Base-by-base conservation (phyloP, 345 rosid species). In the Fremontodendron californicum region DNA sequence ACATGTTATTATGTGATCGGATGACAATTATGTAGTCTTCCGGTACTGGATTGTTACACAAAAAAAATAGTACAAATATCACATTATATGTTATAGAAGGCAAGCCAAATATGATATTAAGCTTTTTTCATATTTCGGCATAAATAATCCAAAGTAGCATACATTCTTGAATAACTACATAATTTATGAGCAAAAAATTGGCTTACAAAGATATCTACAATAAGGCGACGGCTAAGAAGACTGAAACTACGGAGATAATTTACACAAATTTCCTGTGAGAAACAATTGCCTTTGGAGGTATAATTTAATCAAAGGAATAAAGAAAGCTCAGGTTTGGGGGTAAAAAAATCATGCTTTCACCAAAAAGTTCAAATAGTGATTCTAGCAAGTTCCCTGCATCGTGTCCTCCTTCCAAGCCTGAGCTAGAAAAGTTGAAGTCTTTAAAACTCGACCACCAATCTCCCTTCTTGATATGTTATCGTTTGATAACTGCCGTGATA, bases 271-370 rank as follows among this genome's bases (percentile, higher is more conserved):
- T 61, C 6, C 9, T 33, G 40, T 11, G 0, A 60, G 55, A 33
- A 73, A 62, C 1, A 18, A 48, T 43, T 49, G 29, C 19, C 48
- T 18, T n/a, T 15, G 18, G 40, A 74, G 54, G 29, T 37, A 31
- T 27, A 25, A 11, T 23, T 52, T 9, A 46, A 78, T 90, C 80
- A 94, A 85, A 92, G 80, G 84, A 94, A 92, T 65, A 92, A 43
- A 18, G 82, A 85, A 75, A 90, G 78, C 81, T 94, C 97, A 0
- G 92, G 82, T 77, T 84, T 91, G 18, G 88, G 92, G 43, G 83
- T 87, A 77, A 90, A 92, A 52, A 82, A 55, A 91, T 81, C 89
- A 94, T 90, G 78, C 91, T 85, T 77, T 92, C 94, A 68, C 92
- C 91, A 52, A 91, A 89, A 74, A 83, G 82, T 73, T 92, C 96